phyloP scores from a whole-genome alignment of 2,329 filamentous ascomycete species.

The Hymenoscyphus infarciens region DNA sequence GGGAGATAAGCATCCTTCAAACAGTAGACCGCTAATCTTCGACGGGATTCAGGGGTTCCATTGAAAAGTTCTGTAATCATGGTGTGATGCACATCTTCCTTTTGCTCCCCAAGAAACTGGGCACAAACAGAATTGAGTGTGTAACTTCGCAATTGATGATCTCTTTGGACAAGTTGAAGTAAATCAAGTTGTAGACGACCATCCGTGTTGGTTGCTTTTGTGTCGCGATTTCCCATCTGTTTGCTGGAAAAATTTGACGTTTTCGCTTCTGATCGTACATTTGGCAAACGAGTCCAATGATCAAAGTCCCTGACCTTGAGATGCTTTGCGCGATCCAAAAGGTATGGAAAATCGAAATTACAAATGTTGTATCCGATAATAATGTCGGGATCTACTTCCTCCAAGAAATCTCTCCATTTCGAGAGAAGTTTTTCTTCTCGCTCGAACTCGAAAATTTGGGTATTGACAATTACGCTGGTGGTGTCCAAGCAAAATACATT shows the following conservation, averaged over 20 bases:
- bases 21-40: constrained; percentile 91
- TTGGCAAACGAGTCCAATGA: constrained; percentile 79
- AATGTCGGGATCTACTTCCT: constrained; percentile 90
- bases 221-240: constrained; percentile 95
- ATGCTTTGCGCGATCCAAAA: constrained; percentile 82
- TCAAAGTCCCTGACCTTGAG: constrained; percentile 78
- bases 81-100: constrained; percentile 97
- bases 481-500: constrained; percentile 96
- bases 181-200: constrained; percentile 90
- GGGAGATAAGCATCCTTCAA: constrained; percentile 96
- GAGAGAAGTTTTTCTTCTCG: constrained; percentile 87
- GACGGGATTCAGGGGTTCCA: constrained; percentile 86
- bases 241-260: constrained; percentile 92
- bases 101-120: constrained; percentile 93
- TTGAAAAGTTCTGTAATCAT: constrained; percentile 99
- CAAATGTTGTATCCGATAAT: constrained; percentile 99
- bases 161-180: constrained; percentile 89
- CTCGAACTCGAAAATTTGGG: constrained; percentile 80
- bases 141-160: constrained; percentile 93
- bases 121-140: constrained; percentile 95
- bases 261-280: constrained; percentile 66
- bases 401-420: constrained; percentile 84
- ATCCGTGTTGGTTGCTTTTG: constrained; percentile 90
- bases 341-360: constrained; percentile 98
- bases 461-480: constrained; percentile 91